phyloP scores from a whole-genome alignment of 2,329 filamentous ascomycete species.

The Exophiala sideris region DNA sequence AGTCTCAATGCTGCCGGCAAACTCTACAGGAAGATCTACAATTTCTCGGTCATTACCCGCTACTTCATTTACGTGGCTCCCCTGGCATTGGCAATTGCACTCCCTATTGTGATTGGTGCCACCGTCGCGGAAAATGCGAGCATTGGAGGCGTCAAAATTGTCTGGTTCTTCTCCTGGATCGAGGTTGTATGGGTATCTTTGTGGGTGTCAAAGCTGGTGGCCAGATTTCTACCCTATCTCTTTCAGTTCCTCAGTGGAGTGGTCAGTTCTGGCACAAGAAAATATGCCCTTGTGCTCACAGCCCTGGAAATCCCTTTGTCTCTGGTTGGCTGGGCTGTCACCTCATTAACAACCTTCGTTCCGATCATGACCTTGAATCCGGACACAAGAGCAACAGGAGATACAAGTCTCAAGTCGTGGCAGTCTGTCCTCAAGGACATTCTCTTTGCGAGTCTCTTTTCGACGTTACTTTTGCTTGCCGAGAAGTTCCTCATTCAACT shows the following conservation, averaged over 20 bases:
- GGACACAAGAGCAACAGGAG: slow-evolving; percentile 30
- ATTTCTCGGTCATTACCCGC: slow-evolving; percentile 61
- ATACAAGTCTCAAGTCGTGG: slow-evolving; percentile 46
- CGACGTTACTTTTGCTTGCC: slow-evolving; percentile 54
- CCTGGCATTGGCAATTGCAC: slow-evolving; percentile 55
- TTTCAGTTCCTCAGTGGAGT: slow-evolving; percentile 62
- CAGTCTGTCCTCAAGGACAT: slow-evolving; percentile 55
- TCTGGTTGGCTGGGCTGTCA: slow-evolving; percentile 58
- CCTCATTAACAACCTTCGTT: slow-evolving; percentile 58
- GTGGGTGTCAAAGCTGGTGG: slow-evolving; percentile 60
- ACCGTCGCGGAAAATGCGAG: slow-evolving; percentile 46
- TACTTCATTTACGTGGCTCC: slow-evolving; percentile 63
- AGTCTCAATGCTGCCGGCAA: slow-evolving; percentile 57
- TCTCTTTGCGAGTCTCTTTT: slow-evolving; percentile 57
- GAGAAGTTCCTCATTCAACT: slow-evolving; percentile 62
- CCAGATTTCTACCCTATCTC: slow-evolving; percentile 56
- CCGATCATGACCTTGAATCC: slow-evolving; percentile 47
- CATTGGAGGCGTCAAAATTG: slow-evolving; percentile 55
- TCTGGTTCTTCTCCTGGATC: slow-evolving; percentile 64
- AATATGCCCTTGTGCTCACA: slow-evolving; percentile 59
- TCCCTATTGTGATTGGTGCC: slow-evolving; percentile 62
- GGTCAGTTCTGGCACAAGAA: slow-evolving; percentile 62
- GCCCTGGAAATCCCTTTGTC: slow-evolving; percentile 60
- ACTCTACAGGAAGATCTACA: slow-evolving; percentile 59
- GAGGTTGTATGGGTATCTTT: slow-evolving; percentile 63